Evolutionary conservation across 139 green algal genomes (phyloP), one percentile per base, ranked within the genome.

Genomic region (Coccomyxa sp.): DNA sequence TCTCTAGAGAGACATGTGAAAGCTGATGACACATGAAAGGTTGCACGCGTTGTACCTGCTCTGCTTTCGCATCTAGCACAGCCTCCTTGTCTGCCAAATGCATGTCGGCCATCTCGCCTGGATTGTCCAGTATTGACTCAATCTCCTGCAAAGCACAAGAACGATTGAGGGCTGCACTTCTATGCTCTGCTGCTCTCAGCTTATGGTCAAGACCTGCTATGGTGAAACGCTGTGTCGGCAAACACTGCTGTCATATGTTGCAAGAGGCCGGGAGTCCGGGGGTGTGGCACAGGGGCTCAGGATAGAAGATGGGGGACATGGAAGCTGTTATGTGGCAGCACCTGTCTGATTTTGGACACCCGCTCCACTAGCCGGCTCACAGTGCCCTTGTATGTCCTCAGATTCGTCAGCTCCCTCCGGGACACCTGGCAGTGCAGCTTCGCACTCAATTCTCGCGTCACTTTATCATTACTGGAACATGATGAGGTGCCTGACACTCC

Each of bases 111-210:
- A 85, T 82, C 14, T 85, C 81, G 8, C 64, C 34, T 33, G 81
- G 68, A 55, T 85, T 76, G 33, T 81, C 78, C 55, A 85, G 72
- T 24, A 85, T 82, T 22, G 37, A 55, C 35, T 85, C 81, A 71
- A 85, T 39, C 39, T 73, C 75, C 71, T 76, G 71, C 38, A 35
- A 72, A n/a, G n/a, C n/a, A n/a, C n/a, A n/a, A n/a, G n/a, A n/a
- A n/a, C n/a, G n/a, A n/a, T n/a, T n/a, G n/a, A n/a, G n/a, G n/a
- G n/a, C n/a, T n/a, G n/a, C n/a, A n/a, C n/a, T n/a, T n/a, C n/a
- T n/a, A n/a, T n/a, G n/a, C n/a, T n/a, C n/a, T n/a, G n/a, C n/a
- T n/a, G n/a, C n/a, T n/a, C n/a, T n/a, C n/a, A n/a, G n/a, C n/a
- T n/a, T n/a, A n/a, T n/a, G n/a, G n/a, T n/a, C n/a, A n/a, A n/a